Evolutionary conservation across 371 early-diverging fungal genomes (phyloP).

Genomic region (Parasitella parasitica): DNA sequence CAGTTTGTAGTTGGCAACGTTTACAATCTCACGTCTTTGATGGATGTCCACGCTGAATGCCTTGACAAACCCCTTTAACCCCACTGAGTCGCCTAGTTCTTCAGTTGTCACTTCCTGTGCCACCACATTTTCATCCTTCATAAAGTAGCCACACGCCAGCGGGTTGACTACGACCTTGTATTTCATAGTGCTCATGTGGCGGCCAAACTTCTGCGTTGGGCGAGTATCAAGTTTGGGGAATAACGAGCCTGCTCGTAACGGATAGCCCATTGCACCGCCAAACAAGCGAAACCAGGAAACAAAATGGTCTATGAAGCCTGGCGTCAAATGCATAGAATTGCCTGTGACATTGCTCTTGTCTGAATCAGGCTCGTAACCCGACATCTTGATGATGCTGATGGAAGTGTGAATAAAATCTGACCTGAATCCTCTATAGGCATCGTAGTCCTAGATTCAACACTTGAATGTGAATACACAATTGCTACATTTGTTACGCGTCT

Average conservation of each 20-base stretch:
- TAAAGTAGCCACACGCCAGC: constrained; percentile 40
- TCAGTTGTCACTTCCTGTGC: constrained; percentile 14
- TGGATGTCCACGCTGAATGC: constrained; percentile 34
- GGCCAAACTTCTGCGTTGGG: constrained; percentile 36
- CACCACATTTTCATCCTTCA: constrained; percentile 27
- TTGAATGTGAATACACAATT: too few species aligned
- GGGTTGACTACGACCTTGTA: constrained; percentile 45
- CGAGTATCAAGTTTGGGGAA: constrained; percentile 30
- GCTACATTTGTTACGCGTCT: too few species aligned
- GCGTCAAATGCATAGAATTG: constrained; percentile 49
- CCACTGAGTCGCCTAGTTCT: constrained; percentile 19
- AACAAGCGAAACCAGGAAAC: constrained; percentile 39
- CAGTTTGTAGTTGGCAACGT: neutral
- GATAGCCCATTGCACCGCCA: constrained; percentile 43
- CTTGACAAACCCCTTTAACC: constrained; percentile 29
- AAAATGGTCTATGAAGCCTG: constrained; percentile 45
- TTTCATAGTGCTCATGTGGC: constrained; percentile 34
- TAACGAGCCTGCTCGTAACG: constrained; percentile 42
- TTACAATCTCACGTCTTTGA: constrained; percentile 18
- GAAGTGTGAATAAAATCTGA: constrained; percentile 63
- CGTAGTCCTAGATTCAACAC: constrained; percentile 26
- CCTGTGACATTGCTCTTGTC: neutral
- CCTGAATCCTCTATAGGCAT: constrained; percentile 68
- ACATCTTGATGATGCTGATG: constrained; percentile 44
- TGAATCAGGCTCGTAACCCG: neutral